phyloP scores from a whole-genome alignment of 805 yeast genomes.

The Vanderwaltozyma yarrowii region DNA sequence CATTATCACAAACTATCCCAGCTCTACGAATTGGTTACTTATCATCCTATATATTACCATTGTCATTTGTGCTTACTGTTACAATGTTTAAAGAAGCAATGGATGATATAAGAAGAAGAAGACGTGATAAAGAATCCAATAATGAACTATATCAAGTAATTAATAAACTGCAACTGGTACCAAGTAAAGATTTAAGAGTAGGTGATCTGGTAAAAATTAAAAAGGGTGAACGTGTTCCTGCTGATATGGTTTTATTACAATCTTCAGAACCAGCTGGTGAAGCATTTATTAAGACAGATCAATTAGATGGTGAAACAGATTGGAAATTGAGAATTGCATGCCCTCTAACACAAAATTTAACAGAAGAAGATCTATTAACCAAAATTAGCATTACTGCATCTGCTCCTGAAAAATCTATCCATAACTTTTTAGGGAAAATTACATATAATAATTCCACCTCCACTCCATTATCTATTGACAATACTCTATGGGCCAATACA shows the following conservation, averaged over 20 bases:
- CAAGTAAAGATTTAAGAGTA: conserved; percentile 57
- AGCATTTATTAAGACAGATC: conserved; percentile 91
- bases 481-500: conserved; percentile 97
- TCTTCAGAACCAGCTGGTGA: conserved; percentile 80
- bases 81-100: conserved; percentile 95
- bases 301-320: conserved; percentile 97
- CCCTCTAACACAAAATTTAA: conserved; percentile 53
- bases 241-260: conserved; percentile 79
- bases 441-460: conserved; percentile 46
- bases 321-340: conserved; percentile 89
- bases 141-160: conserved; percentile 70
- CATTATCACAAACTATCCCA: conserved; percentile 86
- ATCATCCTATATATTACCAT: conserved; percentile 86
- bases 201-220: conserved; percentile 77
- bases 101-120: conserved; percentile 84
- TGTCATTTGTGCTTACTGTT: conserved; percentile 82
- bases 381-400: conserved; percentile 54
- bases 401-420: conserved; percentile 80
- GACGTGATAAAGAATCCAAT: conserved; percentile 85
- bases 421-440: conserved; percentile 68
- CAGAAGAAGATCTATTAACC: conserved; percentile 38
- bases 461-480: conserved; percentile 69
- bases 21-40: conserved; percentile 85
- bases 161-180: conserved; percentile 34
- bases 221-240: conserved; percentile 84